phyloP scores from a whole-genome alignment of 768 basidiomycete species.

The Lentinula aciculospora region DNA sequence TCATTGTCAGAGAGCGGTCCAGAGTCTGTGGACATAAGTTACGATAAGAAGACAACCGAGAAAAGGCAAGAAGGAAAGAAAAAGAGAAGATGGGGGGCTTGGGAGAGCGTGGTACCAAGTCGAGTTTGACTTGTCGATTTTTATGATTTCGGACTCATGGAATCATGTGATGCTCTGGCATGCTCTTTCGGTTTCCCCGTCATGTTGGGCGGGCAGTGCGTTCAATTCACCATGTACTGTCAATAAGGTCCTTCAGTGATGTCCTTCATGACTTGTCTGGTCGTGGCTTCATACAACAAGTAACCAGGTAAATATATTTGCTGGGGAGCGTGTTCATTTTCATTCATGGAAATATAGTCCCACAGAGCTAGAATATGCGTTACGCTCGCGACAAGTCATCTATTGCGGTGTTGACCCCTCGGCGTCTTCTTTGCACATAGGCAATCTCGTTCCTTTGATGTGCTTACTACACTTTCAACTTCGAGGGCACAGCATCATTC shows the following conservation, averaged over 20 bases:
- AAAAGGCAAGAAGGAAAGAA: conserved; percentile 6
- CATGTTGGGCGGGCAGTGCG: conserved; percentile 3
- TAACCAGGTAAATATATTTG: conserved; percentile 29
- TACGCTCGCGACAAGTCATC: conserved; percentile 41
- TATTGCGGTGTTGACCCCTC: conserved; percentile 95
- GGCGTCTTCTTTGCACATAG: conserved; percentile 84
- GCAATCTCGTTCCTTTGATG: conserved; percentile 87
- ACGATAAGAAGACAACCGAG: not conserved
- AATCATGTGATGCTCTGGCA: not conserved
- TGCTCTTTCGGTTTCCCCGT: conserved; percentile 3
- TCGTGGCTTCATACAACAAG: conserved; percentile 44
- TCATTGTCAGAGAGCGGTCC: conserved; percentile 54
- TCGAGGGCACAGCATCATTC: conserved; percentile 77
- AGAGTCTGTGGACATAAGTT: conserved; percentile 2
- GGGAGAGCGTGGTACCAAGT: not conserved
- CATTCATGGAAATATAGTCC: conserved; percentile 23
- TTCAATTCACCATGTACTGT: not conserved
- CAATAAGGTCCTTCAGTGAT: not conserved
- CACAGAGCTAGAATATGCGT: conserved; percentile 33
- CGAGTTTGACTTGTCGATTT: not conserved
- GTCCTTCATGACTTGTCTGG: conserved; percentile 37
- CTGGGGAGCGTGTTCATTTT: not conserved
- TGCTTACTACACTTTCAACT: conserved; percentile 83
- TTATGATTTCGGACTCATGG: not conserved
- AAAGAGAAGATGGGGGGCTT: not conserved